Evolutionary conservation across 768 basidiomycete species (phyloP).

Genomic region (Leccinum sublutescens): DNA sequence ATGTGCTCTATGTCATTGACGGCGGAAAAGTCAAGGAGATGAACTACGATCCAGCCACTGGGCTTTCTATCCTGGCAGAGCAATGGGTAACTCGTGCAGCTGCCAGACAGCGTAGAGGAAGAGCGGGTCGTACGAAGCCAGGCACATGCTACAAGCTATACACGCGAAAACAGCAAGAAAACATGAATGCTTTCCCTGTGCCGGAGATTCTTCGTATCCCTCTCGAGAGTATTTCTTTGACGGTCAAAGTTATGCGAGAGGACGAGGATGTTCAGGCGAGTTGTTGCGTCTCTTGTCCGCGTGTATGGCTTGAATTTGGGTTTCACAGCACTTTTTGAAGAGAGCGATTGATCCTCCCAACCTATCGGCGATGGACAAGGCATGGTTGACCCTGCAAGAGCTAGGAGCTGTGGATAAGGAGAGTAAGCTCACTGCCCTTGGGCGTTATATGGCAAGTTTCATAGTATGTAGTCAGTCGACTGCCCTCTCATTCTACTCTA

Average conservation of each 20-base stretch:
- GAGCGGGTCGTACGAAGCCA: slow-evolving; percentile 83
- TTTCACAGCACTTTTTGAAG: slow-evolving; percentile 53
- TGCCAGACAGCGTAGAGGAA: slow-evolving; percentile 79
- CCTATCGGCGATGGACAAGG: slow-evolving; percentile 68
- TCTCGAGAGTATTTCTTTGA: slow-evolving; percentile 75
- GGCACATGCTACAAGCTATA: slow-evolving; percentile 89
- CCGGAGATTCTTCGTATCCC: slow-evolving; percentile 91
- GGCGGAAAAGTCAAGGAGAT: slow-evolving; percentile 85
- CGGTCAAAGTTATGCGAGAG: slow-evolving; percentile 77
- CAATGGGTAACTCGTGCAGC: slow-evolving; percentile 77
- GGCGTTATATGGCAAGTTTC: slow-evolving; percentile 65
- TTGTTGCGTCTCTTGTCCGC: slow-evolving; percentile 16
- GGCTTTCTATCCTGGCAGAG: slow-evolving; percentile 76
- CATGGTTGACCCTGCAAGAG: slow-evolving; percentile 69
- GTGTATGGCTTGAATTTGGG: neutral
- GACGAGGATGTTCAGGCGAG: slow-evolving; percentile 73
- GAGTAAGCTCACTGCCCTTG: slow-evolving; percentile 74
- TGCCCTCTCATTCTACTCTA: slow-evolving; percentile 28
- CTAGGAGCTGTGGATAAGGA: slow-evolving; percentile 72
- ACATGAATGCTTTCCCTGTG: slow-evolving; percentile 68
- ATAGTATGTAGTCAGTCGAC: neutral
- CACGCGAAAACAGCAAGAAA: slow-evolving; percentile 66
- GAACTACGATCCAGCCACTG: slow-evolving; percentile 63
- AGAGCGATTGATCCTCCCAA: slow-evolving; percentile 86
- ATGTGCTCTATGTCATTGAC: slow-evolving; percentile 83